Conservation (phyloP, 116 monocot species). For the Phalaenopsis hybrid region DNA sequence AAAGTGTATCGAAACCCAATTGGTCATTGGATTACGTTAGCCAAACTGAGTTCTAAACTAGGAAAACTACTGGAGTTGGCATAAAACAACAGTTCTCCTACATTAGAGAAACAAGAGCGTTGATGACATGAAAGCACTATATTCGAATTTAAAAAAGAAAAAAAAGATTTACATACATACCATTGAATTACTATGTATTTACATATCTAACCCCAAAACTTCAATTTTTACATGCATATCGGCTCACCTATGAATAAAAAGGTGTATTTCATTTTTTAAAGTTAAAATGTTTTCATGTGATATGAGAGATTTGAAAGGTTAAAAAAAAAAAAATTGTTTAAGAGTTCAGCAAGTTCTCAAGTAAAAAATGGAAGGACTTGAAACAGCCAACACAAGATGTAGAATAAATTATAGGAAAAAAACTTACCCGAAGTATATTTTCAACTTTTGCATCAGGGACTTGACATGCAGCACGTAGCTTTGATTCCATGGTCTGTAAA, state of each 20-base stretch:
- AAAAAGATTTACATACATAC: too few relatives aligned
- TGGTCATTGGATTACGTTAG: background rate
- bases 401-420: background rate
- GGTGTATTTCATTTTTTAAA: too few relatives aligned
- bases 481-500: constrained; percentile 75
- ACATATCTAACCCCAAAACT: too few relatives aligned
- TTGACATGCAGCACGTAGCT: constrained; percentile 64
- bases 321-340: too few relatives aligned
- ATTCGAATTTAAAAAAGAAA: background rate
- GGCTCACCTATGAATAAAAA: too few relatives aligned
- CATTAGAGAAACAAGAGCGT: background rate
- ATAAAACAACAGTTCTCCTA: background rate
- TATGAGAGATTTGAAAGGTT: too few relatives aligned
- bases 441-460: constrained; percentile 64
- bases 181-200: too few relatives aligned
- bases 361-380: too few relatives aligned
- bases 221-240: too few relatives aligned
- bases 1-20: background rate
- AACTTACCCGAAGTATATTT: constrained; percentile 49
- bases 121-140: background rate
- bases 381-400: too few relatives aligned
- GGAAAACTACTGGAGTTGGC: background rate
- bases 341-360: too few relatives aligned
- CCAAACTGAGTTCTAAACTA: background rate
- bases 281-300: too few relatives aligned